These are phyloP conservation scores for Lotmaria passim DNA, from an alignment of 208 protist genomes.

Conservation along the genomic window DNA sequence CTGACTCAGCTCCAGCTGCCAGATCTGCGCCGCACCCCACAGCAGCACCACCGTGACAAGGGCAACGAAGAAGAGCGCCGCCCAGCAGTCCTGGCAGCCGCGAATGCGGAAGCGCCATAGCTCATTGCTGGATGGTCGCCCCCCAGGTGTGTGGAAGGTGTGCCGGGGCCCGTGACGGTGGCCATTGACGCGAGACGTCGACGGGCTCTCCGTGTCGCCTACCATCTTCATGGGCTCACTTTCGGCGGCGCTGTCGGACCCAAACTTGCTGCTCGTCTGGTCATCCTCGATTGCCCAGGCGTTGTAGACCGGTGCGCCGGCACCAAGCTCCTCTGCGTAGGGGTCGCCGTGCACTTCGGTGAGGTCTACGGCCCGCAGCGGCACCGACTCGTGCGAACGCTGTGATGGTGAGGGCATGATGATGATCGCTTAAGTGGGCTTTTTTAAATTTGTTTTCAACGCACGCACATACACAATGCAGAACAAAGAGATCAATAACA, in stretches of 20 bases:
- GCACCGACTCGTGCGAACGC: slow-evolving; percentile 2
- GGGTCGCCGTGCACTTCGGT: slow-evolving; percentile 43
- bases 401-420: not conserved
- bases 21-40: slow-evolving; percentile 44
- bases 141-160: slow-evolving; percentile 34
- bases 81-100: slow-evolving; percentile 69
- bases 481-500: too few relatives aligned
- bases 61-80: slow-evolving; percentile 47
- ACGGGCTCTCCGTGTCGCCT: slow-evolving; percentile 6
- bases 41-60: slow-evolving; percentile 39
- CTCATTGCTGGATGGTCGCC: slow-evolving; percentile 49
- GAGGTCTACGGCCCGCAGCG: slow-evolving; percentile 19
- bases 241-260: not conserved
- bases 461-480: too few relatives aligned
- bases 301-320: slow-evolving; percentile 49
- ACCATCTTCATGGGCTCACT: not conserved
- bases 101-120: slow-evolving; percentile 65
- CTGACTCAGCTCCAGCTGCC: slow-evolving; percentile 42
- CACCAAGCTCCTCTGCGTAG: slow-evolving; percentile 43
- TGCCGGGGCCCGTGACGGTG: not conserved
- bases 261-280: slow-evolving; percentile 15
- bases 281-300: slow-evolving; percentile 46
- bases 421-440: not conserved
- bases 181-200: too few relatives aligned
- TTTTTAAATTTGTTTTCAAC: not conserved